Conservation (phyloP, 2,329 filamentous ascomycete genomes). For the Byssothecium circinans region DNA sequence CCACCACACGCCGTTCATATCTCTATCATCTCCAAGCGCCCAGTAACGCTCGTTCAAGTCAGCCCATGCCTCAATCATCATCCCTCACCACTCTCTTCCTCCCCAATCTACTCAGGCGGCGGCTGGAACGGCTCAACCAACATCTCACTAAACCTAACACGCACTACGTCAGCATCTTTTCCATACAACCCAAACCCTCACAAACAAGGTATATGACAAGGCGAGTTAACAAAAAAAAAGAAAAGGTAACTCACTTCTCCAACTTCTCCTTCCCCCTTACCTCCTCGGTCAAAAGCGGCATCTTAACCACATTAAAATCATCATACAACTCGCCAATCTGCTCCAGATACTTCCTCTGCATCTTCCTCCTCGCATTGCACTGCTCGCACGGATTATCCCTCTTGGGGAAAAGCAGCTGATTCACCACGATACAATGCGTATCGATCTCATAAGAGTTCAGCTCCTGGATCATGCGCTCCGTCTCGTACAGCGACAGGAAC, state of each 20-base stretch:
- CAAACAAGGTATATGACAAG: too few species aligned
- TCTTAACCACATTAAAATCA: slow-evolving; percentile 98
- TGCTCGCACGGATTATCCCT: slow-evolving; percentile 85
- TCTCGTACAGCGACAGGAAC: slow-evolving; percentile 96
- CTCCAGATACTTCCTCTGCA: slow-evolving; percentile 99
- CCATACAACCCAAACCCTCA: background rate
- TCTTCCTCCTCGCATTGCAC: slow-evolving; percentile 90
- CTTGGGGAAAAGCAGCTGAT: slow-evolving; percentile 93
- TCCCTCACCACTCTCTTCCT: too few species aligned
- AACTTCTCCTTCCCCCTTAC: slow-evolving; percentile 92
- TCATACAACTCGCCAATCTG: slow-evolving; percentile 99
- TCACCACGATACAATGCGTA: slow-evolving; percentile 96
- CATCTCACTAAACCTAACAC: slow-evolving; percentile 74
- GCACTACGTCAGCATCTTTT: slow-evolving; percentile 11
- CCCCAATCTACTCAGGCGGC: slow-evolving; percentile 59
- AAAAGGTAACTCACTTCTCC: slow-evolving; percentile 59
- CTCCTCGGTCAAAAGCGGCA: slow-evolving; percentile 94
- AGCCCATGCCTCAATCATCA: too few species aligned
- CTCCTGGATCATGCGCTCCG: slow-evolving; percentile 99
- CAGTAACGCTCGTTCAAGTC: too few species aligned
- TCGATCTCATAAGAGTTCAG: slow-evolving; percentile 91
- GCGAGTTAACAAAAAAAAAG: background rate
- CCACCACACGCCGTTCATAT: too few species aligned
- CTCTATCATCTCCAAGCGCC: too few species aligned
- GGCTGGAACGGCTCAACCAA: slow-evolving; percentile 74